Conservation (phyloP, 208 protist species). For the Leishmania tropica region DNA sequence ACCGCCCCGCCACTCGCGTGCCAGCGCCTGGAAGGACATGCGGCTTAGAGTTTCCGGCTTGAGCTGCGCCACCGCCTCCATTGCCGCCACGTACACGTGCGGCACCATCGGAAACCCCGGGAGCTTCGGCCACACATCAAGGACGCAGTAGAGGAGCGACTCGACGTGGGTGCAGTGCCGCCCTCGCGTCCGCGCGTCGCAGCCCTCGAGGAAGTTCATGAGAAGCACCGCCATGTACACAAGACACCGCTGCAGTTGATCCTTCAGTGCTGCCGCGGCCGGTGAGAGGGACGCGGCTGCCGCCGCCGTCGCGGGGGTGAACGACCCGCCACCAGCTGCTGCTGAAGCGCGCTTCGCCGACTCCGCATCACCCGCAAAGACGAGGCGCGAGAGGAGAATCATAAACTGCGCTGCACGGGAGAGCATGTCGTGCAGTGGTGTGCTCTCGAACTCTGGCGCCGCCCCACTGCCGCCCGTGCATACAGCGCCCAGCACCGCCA, state of each 20-base stretch:
- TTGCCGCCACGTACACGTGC: conserved; percentile 32
- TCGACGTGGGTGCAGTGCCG: conserved; percentile 25
- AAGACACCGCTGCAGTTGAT: conserved; percentile 28
- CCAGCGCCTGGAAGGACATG: conserved; percentile 18
- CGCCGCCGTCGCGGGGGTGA: conserved; percentile 8
- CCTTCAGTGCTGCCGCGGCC: conserved; percentile 18
- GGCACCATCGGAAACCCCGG: conserved; percentile 39
- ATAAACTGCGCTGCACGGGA: conserved; percentile 25
- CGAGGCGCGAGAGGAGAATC: conserved; percentile 31
- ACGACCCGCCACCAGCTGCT: not conserved
- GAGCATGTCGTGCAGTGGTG: conserved; percentile 20
- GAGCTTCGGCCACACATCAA: conserved; percentile 43
- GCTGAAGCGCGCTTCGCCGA: not conserved
- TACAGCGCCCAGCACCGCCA: conserved; percentile 32
- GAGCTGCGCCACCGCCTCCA: conserved; percentile 36
- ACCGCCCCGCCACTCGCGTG: not conserved
- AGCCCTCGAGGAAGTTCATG: conserved; percentile 34
- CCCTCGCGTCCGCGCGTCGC: conserved; percentile 23
- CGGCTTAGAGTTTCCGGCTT: conserved; percentile 24
- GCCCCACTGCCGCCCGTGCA: conserved; percentile 8
- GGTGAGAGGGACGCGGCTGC: conserved; percentile 2
- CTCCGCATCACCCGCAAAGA: conserved; percentile 15
- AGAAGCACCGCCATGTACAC: conserved; percentile 41
- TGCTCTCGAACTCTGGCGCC: conserved; percentile 6
- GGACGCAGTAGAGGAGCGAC: conserved; percentile 41